These are phyloP conservation scores for Lyophyllum atratum DNA, from an alignment of 768 basidiomycete genomes.

Conservation along the genomic window DNA sequence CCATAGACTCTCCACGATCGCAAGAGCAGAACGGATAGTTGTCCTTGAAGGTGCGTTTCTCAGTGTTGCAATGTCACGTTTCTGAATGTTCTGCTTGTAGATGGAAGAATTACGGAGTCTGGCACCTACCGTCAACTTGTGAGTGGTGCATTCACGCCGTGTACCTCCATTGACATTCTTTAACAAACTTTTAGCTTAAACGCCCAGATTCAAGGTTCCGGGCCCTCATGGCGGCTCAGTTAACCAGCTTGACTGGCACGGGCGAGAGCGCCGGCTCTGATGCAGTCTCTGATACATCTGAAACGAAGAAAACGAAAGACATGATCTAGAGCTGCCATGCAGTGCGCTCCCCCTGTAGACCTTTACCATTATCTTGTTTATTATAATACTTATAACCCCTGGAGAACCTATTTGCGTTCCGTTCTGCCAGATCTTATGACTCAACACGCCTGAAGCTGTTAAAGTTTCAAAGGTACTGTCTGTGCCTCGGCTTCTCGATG, in stretches of 20 bases:
- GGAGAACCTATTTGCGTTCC: not conserved
- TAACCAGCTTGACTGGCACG: slow-evolving; percentile 49
- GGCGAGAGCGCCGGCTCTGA: slow-evolving; percentile 24
- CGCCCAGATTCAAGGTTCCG: slow-evolving; percentile 79
- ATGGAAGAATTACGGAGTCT: slow-evolving; percentile 78
- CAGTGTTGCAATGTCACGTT: not conserved
- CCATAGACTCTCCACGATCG: slow-evolving; percentile 87
- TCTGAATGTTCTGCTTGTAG: slow-evolving; percentile 30
- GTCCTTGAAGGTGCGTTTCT: slow-evolving; percentile 74
- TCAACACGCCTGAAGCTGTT: not conserved
- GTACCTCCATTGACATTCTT: not conserved
- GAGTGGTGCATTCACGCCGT: slow-evolving; percentile 20
- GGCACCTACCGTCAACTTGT: slow-evolving; percentile 83
- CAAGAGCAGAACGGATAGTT: slow-evolving; percentile 85
- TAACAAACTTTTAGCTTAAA: slow-evolving; percentile 54
- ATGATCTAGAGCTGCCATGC: not conserved
- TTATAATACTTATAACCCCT: slow-evolving; percentile 2
- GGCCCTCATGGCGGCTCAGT: slow-evolving; percentile 86
- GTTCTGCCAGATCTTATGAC: not conserved
- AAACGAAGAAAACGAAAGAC: not conserved
- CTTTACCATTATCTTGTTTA: not conserved
- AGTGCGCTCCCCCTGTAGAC: not conserved
- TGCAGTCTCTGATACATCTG: not conserved
- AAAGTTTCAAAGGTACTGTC: not conserved
- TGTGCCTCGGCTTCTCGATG: not conserved